phyloP scores from a whole-genome alignment of 768 basidiomycete species.

The Hygrophoropsis aurantiaca region DNA sequence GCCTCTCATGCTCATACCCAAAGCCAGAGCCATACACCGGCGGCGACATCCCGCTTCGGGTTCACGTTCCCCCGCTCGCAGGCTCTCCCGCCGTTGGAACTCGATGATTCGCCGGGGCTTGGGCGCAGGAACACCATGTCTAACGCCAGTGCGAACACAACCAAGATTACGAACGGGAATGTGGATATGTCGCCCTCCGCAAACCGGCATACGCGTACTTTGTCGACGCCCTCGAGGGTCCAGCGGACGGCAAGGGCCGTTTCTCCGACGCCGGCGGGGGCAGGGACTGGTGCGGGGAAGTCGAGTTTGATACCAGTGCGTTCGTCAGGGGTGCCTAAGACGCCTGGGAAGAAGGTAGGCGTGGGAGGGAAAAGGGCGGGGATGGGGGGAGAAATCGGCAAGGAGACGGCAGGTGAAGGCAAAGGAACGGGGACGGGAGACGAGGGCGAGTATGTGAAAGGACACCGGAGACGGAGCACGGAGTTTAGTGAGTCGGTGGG shows the following conservation, averaged over 20 bases:
- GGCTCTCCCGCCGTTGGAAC: constrained; percentile 40
- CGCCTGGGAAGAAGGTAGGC: constrained; percentile 14
- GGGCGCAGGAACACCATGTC: too few species aligned
- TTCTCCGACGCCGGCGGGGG: constrained; percentile 27
- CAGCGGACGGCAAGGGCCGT: not conserved
- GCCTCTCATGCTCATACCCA: too few species aligned
- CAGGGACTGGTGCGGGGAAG: constrained; percentile 17
- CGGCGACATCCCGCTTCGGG: constrained; percentile 30
- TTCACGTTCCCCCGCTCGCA: constrained; percentile 40
- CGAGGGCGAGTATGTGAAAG: constrained; percentile 21
- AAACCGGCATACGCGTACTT: constrained; percentile 13
- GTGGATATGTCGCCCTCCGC: too few species aligned
- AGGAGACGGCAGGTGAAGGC: constrained; percentile 10
- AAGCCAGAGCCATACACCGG: constrained; percentile 19
- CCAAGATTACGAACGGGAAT: too few species aligned
- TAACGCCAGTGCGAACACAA: too few species aligned
- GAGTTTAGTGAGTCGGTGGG: constrained; percentile 27
- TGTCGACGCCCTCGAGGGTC: constrained; percentile 17
- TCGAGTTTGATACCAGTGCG: constrained; percentile 47
- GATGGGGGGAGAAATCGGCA: constrained; percentile 25
- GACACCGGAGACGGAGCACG: constrained; percentile 24
- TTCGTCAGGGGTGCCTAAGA: constrained; percentile 38
- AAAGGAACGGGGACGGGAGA: constrained; percentile 11
- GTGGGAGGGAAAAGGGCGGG: constrained; percentile 13
- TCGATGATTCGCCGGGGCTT: constrained; percentile 24